Evolutionary conservation across 176 grass and related monocot species (phyloP).

Genomic region (Otatea glauca): DNA sequence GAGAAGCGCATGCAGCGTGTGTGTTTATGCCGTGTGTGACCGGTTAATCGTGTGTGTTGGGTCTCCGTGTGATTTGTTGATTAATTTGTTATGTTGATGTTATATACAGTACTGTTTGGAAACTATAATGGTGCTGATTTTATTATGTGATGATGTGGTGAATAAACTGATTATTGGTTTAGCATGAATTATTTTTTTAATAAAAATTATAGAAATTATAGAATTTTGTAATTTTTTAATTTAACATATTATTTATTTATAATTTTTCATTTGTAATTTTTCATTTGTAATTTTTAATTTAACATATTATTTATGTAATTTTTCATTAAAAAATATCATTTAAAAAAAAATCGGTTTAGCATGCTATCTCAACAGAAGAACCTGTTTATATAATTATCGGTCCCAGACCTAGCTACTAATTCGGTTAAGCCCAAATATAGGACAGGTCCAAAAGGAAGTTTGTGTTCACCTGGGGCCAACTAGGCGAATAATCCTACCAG

Average conservation of each 20-base stretch:
- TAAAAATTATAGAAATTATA: too few species aligned
- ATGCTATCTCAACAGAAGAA: background rate
- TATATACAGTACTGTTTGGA: background rate
- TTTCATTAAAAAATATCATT: too few species aligned
- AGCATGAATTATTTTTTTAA: too few species aligned
- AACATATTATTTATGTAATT: too few species aligned
- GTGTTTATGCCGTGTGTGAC: background rate
- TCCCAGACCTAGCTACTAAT: background rate
- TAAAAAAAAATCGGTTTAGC: too few species aligned
- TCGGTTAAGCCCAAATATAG: background rate
- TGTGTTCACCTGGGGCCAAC: background rate
- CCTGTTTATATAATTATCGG: background rate
- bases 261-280: too few species aligned
- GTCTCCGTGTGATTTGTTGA: conserved; percentile 32
- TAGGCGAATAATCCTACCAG: background rate
- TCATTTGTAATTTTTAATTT: too few species aligned
- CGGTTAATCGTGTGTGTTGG: conserved; percentile 19
- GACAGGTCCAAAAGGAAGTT: background rate
- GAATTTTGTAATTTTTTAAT: too few species aligned
- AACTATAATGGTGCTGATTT: background rate
- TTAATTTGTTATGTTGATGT: background rate
- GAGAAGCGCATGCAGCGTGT: too few species aligned
- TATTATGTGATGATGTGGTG: background rate
- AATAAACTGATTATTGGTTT: background rate
- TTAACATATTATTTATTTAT: too few species aligned